Conservation (phyloP, 768 basidiomycete species). For the Russula dissimulans region DNA sequence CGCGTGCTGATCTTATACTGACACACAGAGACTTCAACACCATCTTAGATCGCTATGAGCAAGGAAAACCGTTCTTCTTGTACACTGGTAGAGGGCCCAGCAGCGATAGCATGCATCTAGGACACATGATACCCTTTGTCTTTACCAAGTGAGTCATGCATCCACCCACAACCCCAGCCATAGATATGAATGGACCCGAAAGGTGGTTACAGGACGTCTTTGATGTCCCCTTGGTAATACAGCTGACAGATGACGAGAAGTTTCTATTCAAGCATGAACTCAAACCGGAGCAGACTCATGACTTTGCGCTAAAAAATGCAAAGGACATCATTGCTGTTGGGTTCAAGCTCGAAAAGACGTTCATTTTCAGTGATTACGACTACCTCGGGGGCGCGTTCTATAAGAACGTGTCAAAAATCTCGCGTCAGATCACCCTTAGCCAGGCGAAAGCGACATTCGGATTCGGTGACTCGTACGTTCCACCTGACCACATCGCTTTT, state of each 20-base stretch:
- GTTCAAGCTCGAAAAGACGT: constrained; percentile 85
- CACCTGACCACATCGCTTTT: not conserved
- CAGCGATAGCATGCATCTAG: constrained; percentile 94
- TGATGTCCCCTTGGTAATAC: constrained; percentile 87
- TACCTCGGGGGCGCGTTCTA: constrained; percentile 92
- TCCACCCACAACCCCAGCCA: not conserved
- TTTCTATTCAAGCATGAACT: constrained; percentile 96
- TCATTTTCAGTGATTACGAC: constrained; percentile 91
- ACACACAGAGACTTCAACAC: constrained; percentile 73
- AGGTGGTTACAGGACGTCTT: constrained; percentile 98
- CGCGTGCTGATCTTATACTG: not conserved
- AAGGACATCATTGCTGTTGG: constrained; percentile 96
- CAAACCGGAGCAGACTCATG: constrained; percentile 78
- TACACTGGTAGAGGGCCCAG: constrained; percentile 97
- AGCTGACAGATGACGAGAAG: constrained; percentile 99
- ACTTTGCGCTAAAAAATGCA: constrained; percentile 80
- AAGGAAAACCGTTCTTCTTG: constrained; percentile 94
- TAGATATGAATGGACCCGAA: not conserved
- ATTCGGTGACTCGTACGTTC: constrained; percentile 85
- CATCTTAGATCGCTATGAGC: constrained; percentile 92
- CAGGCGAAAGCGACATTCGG: constrained; percentile 95
- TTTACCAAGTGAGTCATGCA: constrained; percentile 76
- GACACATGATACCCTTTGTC: constrained; percentile 94
- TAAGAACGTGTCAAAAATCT: constrained; percentile 86
- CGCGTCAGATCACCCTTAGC: constrained; percentile 85